Evolutionary conservation across 345 rosid species (phyloP), one percentile per base, ranked within the genome.

Genomic region (Lepidium sativum): DNA sequence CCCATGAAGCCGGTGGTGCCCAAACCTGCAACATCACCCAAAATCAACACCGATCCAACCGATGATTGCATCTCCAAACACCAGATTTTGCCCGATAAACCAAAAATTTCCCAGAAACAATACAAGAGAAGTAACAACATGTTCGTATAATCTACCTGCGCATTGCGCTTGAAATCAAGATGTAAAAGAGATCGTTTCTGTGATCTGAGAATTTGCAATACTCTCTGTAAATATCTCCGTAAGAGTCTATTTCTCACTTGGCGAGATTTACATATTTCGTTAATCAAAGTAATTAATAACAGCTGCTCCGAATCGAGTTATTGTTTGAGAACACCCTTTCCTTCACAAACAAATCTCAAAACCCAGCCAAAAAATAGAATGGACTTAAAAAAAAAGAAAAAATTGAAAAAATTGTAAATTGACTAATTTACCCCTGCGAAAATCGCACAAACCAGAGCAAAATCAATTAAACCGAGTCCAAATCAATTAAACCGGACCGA

Each of bases 1-100:
- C 39, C 67, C 80, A 68, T 81, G 96, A 60, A 71, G 82, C 74
- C 92, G 78, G 65, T 84, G 84, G 75, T 83, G 80, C 60, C 88
- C 97, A 17, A 79, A 59, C 81, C 96, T 86, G 70, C 9, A 47
- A 73, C 38, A 53, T 55, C 52, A 68, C 40, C 54, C 69, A 38
- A 47, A 54, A 60, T 58, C 71, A 72, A 20, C 67, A 53, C 33
- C 63, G 77, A 73, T 60, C 68, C 68, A 73, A 67, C 39, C 53
- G 8, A 53, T 6, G 48, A 11, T 40, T 43, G 67, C 67, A 52
- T 66, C 68, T 23, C 49, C 0, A 42, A 33, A 50, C 8, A 39
- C 55, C 66, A 49, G 7, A 48, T 53, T 21, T 29, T 45, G 11
- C 34, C 9, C 34, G 67, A 53, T n/a, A 60, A 63, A 37, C 49